A percentile compares a stretch with the other conserved stretches of the same genome.
Evolutionary conservation across 2,329 filamentous ascomycete species (phyloP).

Genomic region (Onygenales sp.): DNA sequence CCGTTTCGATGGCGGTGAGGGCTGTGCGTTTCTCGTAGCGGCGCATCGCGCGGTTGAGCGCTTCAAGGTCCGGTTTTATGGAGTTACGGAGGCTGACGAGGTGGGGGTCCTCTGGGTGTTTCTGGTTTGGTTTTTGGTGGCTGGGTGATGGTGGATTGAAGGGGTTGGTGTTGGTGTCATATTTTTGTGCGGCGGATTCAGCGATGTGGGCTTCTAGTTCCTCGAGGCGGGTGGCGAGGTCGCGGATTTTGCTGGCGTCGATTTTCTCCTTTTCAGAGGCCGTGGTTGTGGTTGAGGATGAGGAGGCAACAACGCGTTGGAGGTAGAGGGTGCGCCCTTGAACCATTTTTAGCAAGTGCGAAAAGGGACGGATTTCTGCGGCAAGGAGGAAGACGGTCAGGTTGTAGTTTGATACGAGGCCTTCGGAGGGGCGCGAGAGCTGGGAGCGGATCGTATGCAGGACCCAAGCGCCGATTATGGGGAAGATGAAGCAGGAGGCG

Average conservation of each 20-base stretch:
- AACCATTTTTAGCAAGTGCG: slow-evolving; percentile 72
- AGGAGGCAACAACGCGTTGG: slow-evolving; percentile 55
- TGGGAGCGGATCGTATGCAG: slow-evolving; percentile 73
- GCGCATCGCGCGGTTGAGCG: slow-evolving; percentile 76
- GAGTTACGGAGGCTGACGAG: slow-evolving; percentile 37
- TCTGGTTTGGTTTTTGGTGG: slow-evolving; percentile 17
- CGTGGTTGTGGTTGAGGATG: too few species aligned
- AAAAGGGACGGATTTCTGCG: slow-evolving; percentile 72
- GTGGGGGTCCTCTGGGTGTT: slow-evolving; percentile 19
- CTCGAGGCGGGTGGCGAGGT: slow-evolving; percentile 57
- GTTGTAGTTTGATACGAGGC: slow-evolving; percentile 85
- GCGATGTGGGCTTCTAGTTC: slow-evolving; percentile 55
- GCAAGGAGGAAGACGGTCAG: slow-evolving; percentile 81
- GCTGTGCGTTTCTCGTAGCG: slow-evolving; percentile 85
- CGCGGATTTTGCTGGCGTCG: slow-evolving; percentile 34
- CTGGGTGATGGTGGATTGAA: background rate
- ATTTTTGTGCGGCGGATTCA: slow-evolving; percentile 22
- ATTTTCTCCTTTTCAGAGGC: slow-evolving; percentile 10
- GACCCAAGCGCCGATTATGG: slow-evolving; percentile 69
- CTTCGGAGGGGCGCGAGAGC: slow-evolving; percentile 73
- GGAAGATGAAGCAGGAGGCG: slow-evolving; percentile 67
- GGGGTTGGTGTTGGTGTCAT: slow-evolving; percentile 12
- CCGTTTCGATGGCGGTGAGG: slow-evolving; percentile 64
- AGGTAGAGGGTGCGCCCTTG: slow-evolving; percentile 71
- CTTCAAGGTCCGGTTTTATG: slow-evolving; percentile 75